phyloP scores from a whole-genome alignment of 352 stramenopile genomes.

The Globisporangium apiculatum region DNA sequence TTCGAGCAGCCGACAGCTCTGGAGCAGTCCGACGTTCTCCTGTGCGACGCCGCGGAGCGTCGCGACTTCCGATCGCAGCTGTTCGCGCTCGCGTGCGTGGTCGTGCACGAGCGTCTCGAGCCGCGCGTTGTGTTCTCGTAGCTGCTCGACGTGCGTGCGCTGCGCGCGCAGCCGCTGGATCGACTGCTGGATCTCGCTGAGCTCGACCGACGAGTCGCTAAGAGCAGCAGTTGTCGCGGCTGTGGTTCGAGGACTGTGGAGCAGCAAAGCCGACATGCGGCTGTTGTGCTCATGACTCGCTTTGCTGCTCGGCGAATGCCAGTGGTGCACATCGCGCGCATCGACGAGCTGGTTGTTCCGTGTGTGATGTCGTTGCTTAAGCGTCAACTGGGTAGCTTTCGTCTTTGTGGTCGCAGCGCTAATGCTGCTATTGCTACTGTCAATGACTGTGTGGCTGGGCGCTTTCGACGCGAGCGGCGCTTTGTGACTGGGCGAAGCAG shows the following conservation, averaged over 20 bases:
- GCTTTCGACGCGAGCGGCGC: background rate
- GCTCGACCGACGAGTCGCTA: slow-evolving; percentile 12
- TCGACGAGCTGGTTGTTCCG: slow-evolving; percentile 1
- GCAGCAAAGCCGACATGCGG: background rate
- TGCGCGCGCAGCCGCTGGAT: slow-evolving; percentile 42
- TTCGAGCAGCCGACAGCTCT: slow-evolving; percentile 51
- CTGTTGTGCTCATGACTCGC: background rate
- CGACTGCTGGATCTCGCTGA: slow-evolving; percentile 48
- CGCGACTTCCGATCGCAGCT: slow-evolving; percentile 28
- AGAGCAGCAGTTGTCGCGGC: background rate
- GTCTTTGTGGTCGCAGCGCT: background rate
- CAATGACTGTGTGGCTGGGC: background rate
- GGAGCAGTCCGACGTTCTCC: slow-evolving; percentile 47
- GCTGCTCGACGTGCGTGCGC: slow-evolving; percentile 43
- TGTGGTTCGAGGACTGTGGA: background rate
- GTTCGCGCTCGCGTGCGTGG: slow-evolving; percentile 34
- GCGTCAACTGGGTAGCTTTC: background rate
- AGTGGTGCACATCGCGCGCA: background rate
- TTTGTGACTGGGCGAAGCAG: background rate
- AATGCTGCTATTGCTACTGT: background rate
- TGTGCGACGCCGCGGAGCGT: slow-evolving; percentile 33
- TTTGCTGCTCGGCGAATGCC: background rate
- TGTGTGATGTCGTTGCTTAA: background rate
- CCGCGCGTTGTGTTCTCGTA: slow-evolving; percentile 31
- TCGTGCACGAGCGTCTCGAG: slow-evolving; percentile 27